Evolutionary conservation across 1,284 basidiomycete genomes (phyloP).

Genomic region (Microbotryum saponariae): DNA sequence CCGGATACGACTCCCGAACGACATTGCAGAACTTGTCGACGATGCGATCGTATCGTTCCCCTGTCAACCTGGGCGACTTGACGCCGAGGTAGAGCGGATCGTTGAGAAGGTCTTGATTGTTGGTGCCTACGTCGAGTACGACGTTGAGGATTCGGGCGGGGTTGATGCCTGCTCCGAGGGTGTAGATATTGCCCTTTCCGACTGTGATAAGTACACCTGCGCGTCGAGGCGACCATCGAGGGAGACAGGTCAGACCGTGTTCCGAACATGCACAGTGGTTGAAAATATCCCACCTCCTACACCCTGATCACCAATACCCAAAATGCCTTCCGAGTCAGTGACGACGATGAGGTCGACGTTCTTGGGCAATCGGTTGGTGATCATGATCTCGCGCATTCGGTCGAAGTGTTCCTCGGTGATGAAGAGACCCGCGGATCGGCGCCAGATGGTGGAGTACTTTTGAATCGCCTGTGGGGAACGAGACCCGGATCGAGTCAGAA

Average conservation of each 20-base stretch:
- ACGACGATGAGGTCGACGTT: constrained; percentile 63
- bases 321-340: constrained; percentile 72
- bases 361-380: constrained; percentile 38
- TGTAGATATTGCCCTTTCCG: constrained; percentile 69
- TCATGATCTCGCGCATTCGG: constrained; percentile 50
- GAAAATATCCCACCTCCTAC: constrained; percentile 28
- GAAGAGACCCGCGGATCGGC: constrained; percentile 62
- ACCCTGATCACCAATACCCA: constrained; percentile 54
- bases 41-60: constrained; percentile 59
- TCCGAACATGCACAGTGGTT: background rate
- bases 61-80: constrained; percentile 56
- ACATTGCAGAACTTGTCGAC: constrained; percentile 57
- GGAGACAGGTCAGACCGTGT: constrained; percentile 49
- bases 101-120: constrained; percentile 66
- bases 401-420: constrained; percentile 58
- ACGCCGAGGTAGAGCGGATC: constrained; percentile 65
- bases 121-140: constrained; percentile 76
- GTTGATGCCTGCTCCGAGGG: constrained; percentile 70
- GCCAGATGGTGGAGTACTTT: constrained; percentile 70
- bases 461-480: constrained; percentile 55
- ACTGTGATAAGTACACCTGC: constrained; percentile 58
- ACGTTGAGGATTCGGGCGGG: constrained; percentile 69
- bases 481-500: too few species aligned
- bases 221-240: too few species aligned
- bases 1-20: constrained; percentile 48